These are phyloP conservation scores for Candida ortonii DNA, from an alignment of 805 yeast genomes.

Conservation along the genomic window DNA sequence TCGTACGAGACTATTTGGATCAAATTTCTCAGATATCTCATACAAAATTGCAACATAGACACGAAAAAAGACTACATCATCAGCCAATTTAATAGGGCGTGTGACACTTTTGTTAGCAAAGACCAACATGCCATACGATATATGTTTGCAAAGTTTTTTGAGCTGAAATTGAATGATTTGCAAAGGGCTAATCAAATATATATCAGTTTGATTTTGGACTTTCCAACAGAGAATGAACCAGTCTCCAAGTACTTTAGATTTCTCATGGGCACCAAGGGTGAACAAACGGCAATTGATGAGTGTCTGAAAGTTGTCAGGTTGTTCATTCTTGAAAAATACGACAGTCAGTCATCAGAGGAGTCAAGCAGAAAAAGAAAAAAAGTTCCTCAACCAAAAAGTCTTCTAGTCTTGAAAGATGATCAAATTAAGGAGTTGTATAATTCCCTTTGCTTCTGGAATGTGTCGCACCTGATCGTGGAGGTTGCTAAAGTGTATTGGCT, in stretches of 20 bases:
- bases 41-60: slow-evolving; percentile 29
- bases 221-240: slow-evolving; percentile 15
- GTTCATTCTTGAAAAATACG: slow-evolving; percentile 14
- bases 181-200: slow-evolving; percentile 22
- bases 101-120: slow-evolving; percentile 35
- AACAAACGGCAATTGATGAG: slow-evolving; percentile 10
- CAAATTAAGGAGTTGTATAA: slow-evolving; percentile 18
- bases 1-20: slow-evolving; percentile 63
- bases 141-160: slow-evolving; percentile 29
- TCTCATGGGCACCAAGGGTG: slow-evolving; percentile 11
- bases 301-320: slow-evolving; percentile 14
- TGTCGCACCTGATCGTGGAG: slow-evolving; percentile 29
- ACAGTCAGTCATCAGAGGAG: neutral
- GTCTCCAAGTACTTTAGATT: slow-evolving; percentile 18
- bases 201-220: slow-evolving; percentile 12
- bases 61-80: slow-evolving; percentile 33
- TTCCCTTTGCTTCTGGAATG: slow-evolving; percentile 22
- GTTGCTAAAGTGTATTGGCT: slow-evolving; percentile 29
- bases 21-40: slow-evolving; percentile 55
- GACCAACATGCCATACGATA: slow-evolving; percentile 27
- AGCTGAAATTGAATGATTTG: slow-evolving; percentile 17
- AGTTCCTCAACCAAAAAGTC: neutral
- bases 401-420: slow-evolving; percentile 3
- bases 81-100: slow-evolving; percentile 50
- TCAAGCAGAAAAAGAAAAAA: slow-evolving; percentile 11